These are phyloP conservation scores for Monilinia fructicola DNA, from an alignment of 2,329 filamentous ascomycete species.

Conservation along the genomic window DNA sequence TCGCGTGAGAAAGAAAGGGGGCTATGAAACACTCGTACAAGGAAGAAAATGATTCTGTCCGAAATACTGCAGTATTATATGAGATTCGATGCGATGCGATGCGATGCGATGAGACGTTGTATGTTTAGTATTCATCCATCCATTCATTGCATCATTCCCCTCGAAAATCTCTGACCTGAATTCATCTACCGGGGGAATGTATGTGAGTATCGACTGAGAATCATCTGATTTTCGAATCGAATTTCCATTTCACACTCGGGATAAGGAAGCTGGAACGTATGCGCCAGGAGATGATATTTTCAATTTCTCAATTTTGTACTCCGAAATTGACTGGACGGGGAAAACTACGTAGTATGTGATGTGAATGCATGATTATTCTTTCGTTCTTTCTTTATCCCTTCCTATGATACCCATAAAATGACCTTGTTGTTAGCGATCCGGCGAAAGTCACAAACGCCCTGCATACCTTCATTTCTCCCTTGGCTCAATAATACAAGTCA, in stretches of 20 bases:
- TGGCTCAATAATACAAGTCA: slow-evolving; percentile 15
- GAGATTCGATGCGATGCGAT: neutral
- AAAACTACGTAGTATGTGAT: slow-evolving; percentile 8
- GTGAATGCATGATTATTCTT: slow-evolving; percentile 10
- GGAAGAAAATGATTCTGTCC: neutral
- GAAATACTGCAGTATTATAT: neutral
- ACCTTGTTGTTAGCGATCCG: slow-evolving; percentile 9
- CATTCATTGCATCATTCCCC: neutral
- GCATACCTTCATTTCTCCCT: slow-evolving; percentile 5
- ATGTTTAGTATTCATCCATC: slow-evolving; percentile 4
- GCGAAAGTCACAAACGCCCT: slow-evolving; percentile 16
- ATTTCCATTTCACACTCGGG: neutral
- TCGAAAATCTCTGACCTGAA: neutral
- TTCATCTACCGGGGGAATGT: neutral
- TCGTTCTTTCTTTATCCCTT: slow-evolving; percentile 7
- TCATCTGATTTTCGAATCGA: slow-evolving; percentile 14
- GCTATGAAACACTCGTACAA: neutral
- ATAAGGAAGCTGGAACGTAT: neutral
- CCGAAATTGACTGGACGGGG: neutral
- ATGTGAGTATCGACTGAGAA: slow-evolving; percentile 15
- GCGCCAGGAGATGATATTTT: neutral
- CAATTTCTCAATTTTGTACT: slow-evolving; percentile 1
- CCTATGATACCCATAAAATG: slow-evolving; percentile 16
- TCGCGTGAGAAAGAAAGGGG: neutral
- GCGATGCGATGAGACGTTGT: slow-evolving; percentile 15